These are phyloP conservation scores for Cladophialophora immunda DNA, from an alignment of 2,329 filamentous ascomycete genomes.

Conservation along the genomic window DNA sequence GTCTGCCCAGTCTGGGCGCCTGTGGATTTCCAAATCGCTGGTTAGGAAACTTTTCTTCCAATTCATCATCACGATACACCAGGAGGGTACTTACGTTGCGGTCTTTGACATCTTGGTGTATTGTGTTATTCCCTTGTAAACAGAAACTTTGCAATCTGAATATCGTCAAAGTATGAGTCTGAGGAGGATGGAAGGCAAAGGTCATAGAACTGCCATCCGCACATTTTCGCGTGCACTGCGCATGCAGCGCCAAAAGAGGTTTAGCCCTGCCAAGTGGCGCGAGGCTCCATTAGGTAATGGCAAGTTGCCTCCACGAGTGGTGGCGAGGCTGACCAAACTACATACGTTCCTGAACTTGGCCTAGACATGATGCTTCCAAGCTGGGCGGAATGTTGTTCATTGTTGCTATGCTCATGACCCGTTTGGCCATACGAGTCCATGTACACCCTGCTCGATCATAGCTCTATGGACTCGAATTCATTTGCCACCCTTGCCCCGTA, in stretches of 20 bases:
- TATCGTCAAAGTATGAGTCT: slow-evolving; percentile 3
- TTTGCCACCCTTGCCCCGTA: not conserved
- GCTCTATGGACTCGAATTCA: not conserved
- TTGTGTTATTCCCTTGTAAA: not conserved
- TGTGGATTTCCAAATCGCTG: slow-evolving; percentile 23
- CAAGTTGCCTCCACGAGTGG: not conserved
- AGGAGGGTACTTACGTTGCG: slow-evolving; percentile 34
- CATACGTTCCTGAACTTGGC: not conserved
- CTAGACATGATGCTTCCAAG: not conserved
- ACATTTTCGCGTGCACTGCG: slow-evolving; percentile 13
- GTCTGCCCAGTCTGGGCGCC: slow-evolving; percentile 42
- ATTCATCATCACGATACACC: not conserved
- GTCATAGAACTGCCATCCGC: slow-evolving; percentile 12
- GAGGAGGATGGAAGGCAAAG: slow-evolving; percentile 23
- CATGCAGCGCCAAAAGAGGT: slow-evolving; percentile 8
- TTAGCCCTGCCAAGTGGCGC: slow-evolving; percentile 14
- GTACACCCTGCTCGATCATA: not conserved
- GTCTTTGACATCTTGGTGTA: slow-evolving; percentile 38
- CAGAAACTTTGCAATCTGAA: not conserved
- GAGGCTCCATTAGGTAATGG: not conserved
- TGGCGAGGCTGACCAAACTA: not conserved
- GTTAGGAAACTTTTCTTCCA: slow-evolving; percentile 17
- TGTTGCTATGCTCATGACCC: not conserved
- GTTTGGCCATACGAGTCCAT: not conserved
- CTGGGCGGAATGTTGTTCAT: not conserved